Conservation (phyloP, 345 rosid species). For the Brassica juncea region DNA sequence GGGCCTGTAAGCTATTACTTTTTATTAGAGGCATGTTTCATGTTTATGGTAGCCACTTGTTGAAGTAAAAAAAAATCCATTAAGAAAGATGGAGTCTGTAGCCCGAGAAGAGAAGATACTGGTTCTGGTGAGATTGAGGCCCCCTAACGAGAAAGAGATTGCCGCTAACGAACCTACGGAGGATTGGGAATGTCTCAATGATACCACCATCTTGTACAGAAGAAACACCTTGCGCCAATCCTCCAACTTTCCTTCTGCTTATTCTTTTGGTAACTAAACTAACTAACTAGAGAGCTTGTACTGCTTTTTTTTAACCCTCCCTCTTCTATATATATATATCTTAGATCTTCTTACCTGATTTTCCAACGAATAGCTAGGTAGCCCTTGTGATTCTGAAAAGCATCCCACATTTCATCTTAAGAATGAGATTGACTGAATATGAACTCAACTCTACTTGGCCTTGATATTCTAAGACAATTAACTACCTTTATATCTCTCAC, state of each 20-base stretch:
- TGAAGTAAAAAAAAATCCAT: constrained; percentile 39
- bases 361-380: neutral
- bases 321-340: neutral
- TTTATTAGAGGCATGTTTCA: neutral
- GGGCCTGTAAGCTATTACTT: neutral
- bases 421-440: neutral
- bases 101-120: constrained; percentile 85
- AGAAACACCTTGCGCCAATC: constrained; percentile 96
- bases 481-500: neutral
- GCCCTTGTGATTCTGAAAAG: neutral
- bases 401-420: neutral
- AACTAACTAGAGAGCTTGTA: neutral
- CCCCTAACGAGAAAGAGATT: constrained; percentile 80
- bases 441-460: constrained; percentile 6
- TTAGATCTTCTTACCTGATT: neutral
- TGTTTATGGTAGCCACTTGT: constrained; percentile 57
- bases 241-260: constrained; percentile 79
- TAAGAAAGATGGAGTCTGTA: constrained; percentile 52
- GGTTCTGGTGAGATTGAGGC: constrained; percentile 88
- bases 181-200: constrained; percentile 98
- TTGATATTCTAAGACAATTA: constrained; percentile 1
- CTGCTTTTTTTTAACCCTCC: neutral
- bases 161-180: constrained; percentile 68
- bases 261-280: constrained; percentile 67
- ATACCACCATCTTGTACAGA: constrained; percentile 74